Base-by-base conservation (phyloP, 2,329 filamentous ascomycete genomes). In the Hypoxylon sp. region DNA sequence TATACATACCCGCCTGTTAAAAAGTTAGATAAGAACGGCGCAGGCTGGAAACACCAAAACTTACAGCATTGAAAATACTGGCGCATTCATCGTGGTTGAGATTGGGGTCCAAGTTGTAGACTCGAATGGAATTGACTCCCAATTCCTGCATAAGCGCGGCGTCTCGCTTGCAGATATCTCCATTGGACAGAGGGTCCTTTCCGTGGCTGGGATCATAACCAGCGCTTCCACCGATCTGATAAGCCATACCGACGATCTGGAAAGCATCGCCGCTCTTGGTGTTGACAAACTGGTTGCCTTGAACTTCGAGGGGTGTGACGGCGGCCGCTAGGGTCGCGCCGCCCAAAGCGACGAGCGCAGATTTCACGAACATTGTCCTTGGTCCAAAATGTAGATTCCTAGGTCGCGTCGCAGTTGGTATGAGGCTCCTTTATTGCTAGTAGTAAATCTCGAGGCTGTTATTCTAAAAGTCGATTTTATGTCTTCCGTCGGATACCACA, bases 31-130 rank as follows among this genome's bases (percentile, higher is more conserved):
- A n/a, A 29, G 14, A 26, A 26, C 29, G 22, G 37, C 47, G 24
- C 26, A 31, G 9, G n/a, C 8, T 3, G 9, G 47, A 10, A 33
- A 19, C 19, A 11, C 11, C 17, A 37, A n/a, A 58, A 74, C 75
- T 75, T 55, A 77, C 87, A 26, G 86, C 85, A 72, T 91, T 91
- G 83, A 91, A 91, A 74, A 91, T 89, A 73, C 86, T 89, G 65
- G 87, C 89, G 75, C 89, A 91, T 71, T 86, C 83, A 72, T 91
- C 88, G 76, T 91, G 89, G 82, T 91, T 90, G 69, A 90, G 79
- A 74, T 90, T 79, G 31, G 89, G 89, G 78, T 89, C 85, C 68
- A 91, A 78, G 82, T 91, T 91, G 82, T 91, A 91, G n/a, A 91
- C 88, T 54, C 90, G 89, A 75, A 92, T 88, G 68, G 89, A 84